Percentiles rank a stretch among this genome's conserved stretches.
phyloP scores from a whole-genome alignment of 2,329 filamentous ascomycete species.

The Alternaria sp. region DNA sequence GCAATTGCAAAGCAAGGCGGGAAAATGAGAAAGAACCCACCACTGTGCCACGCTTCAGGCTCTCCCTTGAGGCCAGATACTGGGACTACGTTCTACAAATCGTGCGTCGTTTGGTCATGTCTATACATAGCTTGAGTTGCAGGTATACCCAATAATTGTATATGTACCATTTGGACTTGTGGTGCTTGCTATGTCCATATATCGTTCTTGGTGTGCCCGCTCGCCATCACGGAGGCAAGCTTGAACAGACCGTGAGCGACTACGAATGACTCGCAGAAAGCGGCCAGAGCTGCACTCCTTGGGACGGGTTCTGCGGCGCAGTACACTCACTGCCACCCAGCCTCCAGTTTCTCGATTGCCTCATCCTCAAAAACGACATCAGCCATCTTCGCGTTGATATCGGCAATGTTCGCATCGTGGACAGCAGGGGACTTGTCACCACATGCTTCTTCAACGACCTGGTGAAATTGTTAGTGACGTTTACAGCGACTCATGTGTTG shows the following conservation, averaged over 20 bases:
- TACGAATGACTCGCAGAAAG: neutral
- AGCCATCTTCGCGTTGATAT: constrained; percentile 58
- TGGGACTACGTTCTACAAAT: neutral
- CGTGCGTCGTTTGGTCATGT: neutral
- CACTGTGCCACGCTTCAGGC: neutral
- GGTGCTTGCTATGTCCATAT: neutral
- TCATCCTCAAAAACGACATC: constrained; percentile 56
- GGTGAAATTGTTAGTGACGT: constrained; percentile 19
- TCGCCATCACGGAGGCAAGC: neutral
- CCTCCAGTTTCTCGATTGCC: constrained; percentile 50
- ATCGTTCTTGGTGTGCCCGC: neutral
- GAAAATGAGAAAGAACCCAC: neutral
- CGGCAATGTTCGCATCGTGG: constrained; percentile 57
- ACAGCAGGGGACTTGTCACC: constrained; percentile 57
- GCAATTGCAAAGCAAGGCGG: constrained; percentile 1
- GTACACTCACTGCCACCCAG: constrained; percentile 45
- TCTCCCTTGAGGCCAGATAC: neutral
- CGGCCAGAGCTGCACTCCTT: neutral
- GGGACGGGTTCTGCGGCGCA: neutral
- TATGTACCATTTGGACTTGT: neutral
- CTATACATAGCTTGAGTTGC: neutral
- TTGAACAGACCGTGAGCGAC: neutral
- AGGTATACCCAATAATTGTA: neutral
- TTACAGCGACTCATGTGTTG: constrained; percentile 13
- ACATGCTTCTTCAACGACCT: constrained; percentile 56